Base-by-base conservation (phyloP, 805 yeast species). In the Metschnikowia bowlesiae region DNA sequence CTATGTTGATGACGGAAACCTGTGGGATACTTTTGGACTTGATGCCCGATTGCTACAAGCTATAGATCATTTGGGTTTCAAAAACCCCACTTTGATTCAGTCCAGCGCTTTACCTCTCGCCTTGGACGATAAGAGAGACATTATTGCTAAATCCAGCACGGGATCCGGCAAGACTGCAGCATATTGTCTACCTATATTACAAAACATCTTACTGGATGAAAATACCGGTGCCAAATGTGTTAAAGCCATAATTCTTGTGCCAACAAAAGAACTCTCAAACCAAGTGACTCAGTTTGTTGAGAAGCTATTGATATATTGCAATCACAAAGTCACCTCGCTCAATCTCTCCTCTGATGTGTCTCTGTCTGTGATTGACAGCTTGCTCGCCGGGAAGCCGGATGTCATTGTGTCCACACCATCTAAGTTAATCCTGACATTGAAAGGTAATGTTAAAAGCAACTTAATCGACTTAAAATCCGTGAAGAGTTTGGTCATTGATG, bases 161-260 rank as follows among this genome's bases (percentile, higher is more conserved):
- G 99, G 99, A 4, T 87, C 96, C 8, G 98, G 98, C 56, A 92
- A 92, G 68, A 92, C 98, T 0, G 87, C 89, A 9, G 96, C 97
- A 1, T 92, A 92, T 64, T 70, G 85, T 55, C 79, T 92, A 44
- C 99, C 99, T 6, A 84, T 94, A 14, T 67, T 94, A 38, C 96
- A 94, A 66, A 78, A 83, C 38, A 79, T 94, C 38, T 71, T 92
- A 52, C 70, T 74, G 22, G 72, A 70, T 3, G 61, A 55, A n/a
- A 48, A 48, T 8, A 41, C 70, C 59, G 52, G 65, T 59, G 52
- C 65, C 59, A 37, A 55, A 58, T 28, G 63, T 59, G 72, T 77
- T 45, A 75, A 78, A 52, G 83, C 88, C 44, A 80, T 94, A 30
- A 78, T 94, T 31, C 71, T 94, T 46, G 98, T 94, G 13, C 99